phyloP scores from a whole-genome alignment of 345 rosid species.

The Passiflora organensis region DNA sequence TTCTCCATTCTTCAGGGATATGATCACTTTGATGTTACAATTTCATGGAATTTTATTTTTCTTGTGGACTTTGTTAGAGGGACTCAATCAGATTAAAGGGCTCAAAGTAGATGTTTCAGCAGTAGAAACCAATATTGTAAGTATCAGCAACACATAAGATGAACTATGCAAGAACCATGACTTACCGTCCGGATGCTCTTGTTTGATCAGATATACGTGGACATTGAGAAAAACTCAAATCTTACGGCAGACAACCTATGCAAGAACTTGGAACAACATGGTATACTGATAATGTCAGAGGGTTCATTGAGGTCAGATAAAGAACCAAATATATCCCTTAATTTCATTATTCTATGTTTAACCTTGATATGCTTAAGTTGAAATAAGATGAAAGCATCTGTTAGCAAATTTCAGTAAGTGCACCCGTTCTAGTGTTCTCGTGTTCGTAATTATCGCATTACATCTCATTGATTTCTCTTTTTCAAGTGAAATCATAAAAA shows the following conservation, averaged over 20 bases:
- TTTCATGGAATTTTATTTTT: constrained; percentile 1
- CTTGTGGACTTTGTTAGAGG: constrained; percentile 37
- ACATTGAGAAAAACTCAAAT: constrained; percentile 44
- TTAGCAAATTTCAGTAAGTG: no score
- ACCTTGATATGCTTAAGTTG: no score
- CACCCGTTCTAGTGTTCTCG: no score
- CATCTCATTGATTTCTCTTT: no score
- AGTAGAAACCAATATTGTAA: constrained; percentile 87
- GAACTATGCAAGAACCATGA: background rate
- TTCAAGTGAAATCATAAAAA: no score
- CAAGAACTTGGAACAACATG: constrained; percentile 64
- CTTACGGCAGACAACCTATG: constrained; percentile 45
- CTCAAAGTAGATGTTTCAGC: constrained; percentile 56
- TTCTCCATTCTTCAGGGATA: background rate
- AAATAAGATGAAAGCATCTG: no score
- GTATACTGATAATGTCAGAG: constrained; percentile 55
- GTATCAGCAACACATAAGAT: constrained; percentile 21
- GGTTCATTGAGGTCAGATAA: constrained; percentile 46
- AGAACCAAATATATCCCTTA: constrained; percentile 5
- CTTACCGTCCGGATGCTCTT: no score
- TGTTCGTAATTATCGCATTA: no score
- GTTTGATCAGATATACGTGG: constrained; percentile 50
- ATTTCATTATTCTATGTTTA: background rate
- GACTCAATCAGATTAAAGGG: constrained; percentile 64
- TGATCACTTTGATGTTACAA: background rate